A percentile compares a stretch with the other conserved stretches of the same genome.
Conservation (phyloP, 176 grass and related monocot genomes). For the Lolium rigidum region DNA sequence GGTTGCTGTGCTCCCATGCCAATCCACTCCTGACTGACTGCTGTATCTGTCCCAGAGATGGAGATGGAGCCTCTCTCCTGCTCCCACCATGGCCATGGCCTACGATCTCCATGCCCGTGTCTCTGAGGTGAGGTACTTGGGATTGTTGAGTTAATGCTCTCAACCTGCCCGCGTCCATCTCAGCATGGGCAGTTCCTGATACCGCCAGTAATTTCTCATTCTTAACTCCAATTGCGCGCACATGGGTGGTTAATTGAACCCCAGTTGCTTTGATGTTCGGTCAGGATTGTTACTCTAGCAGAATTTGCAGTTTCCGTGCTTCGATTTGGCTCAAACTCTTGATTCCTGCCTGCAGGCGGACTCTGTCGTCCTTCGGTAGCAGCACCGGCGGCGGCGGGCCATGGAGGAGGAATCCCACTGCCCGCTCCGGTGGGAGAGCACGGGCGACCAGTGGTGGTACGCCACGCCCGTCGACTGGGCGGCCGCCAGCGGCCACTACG, state of each 20-base stretch:
- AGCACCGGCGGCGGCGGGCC: background rate
- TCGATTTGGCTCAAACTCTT: background rate
- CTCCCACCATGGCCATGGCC: background rate
- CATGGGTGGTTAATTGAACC: background rate
- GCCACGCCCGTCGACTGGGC: slow-evolving; percentile 92
- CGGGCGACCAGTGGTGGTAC: slow-evolving; percentile 98
- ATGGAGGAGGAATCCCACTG: slow-evolving; percentile 49
- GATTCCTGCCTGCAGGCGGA: background rate
- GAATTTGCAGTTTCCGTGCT: background rate
- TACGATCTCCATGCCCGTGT: background rate
- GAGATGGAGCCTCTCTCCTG: background rate
- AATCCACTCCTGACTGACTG: background rate
- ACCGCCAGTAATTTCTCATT: background rate
- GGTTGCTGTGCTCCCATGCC: background rate
- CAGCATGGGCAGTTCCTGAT: background rate
- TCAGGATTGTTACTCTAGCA: background rate
- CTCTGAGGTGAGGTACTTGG: slow-evolving; percentile 29
- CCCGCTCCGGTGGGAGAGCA: slow-evolving; percentile 95
- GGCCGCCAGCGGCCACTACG: slow-evolving; percentile 86
- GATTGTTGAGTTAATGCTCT: slow-evolving; percentile 15
- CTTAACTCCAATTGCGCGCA: background rate
- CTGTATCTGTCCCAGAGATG: background rate
- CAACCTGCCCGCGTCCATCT: background rate
- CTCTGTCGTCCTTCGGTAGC: background rate
- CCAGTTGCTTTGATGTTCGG: slow-evolving; percentile 6